phyloP scores from a whole-genome alignment of 31 red algal species.

The Asparagopsis taxiformis region DNA sequence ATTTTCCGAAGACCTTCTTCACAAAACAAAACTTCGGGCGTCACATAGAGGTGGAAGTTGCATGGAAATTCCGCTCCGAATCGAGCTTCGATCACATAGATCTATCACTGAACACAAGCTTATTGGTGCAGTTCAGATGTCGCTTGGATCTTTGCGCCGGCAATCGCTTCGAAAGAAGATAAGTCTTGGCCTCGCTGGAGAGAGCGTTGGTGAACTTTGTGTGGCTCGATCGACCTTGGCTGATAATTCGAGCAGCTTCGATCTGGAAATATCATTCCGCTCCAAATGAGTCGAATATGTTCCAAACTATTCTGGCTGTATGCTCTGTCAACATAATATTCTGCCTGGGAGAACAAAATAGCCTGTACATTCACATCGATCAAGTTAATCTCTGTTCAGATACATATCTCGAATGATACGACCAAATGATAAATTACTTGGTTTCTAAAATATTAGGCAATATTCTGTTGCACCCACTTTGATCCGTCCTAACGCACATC shows the following conservation, averaged over 20 bases:
- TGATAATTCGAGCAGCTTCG: conserved; percentile 75
- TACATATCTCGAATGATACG: no score
- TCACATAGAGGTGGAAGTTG: conserved; percentile 42
- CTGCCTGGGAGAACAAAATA: no score
- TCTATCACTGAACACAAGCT: conserved; percentile 77
- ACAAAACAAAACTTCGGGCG: conserved; percentile 56
- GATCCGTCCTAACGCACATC: no score
- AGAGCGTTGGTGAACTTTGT: conserved; percentile 76
- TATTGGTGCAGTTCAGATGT: conserved; percentile 85
- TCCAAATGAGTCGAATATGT: no score
- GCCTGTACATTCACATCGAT: no score
- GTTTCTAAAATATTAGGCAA: no score
- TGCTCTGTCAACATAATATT: no score
- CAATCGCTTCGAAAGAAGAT: conserved; percentile 79
- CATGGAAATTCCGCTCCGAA: conserved; percentile 70
- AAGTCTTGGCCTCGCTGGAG: conserved; percentile 75
- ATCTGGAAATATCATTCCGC: conserved; percentile 71
- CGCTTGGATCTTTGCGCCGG: conserved; percentile 69
- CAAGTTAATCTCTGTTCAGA: no score
- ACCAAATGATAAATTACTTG: no score
- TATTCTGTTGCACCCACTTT: no score
- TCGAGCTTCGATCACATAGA: conserved; percentile 71
- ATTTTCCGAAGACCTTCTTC: conserved; percentile 68
- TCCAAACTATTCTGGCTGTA: no score
- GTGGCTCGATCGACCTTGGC: conserved; percentile 53